These are phyloP conservation scores for Botrytis galanthina DNA, from an alignment of 2,329 filamentous ascomycete species.

Conservation along the genomic window DNA sequence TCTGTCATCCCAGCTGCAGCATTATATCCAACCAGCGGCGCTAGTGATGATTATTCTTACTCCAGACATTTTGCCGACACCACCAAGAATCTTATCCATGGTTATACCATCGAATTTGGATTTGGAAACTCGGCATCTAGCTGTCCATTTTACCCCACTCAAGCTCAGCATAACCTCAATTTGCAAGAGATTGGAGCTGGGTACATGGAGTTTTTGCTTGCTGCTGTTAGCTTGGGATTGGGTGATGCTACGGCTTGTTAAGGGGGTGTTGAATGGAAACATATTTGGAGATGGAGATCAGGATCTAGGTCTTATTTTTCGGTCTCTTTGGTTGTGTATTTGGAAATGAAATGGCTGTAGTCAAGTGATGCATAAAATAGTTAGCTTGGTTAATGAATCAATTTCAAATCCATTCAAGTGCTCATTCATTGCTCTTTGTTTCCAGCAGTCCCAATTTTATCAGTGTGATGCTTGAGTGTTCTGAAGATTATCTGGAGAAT, in stretches of 20 bases:
- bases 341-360: not conserved
- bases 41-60: conserved; percentile 48
- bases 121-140: conserved; percentile 32
- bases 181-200: conserved; percentile 47
- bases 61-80: conserved; percentile 44
- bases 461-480: not conserved
- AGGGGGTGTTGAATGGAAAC: not conserved
- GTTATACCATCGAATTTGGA: conserved; percentile 50
- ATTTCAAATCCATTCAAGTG: not conserved
- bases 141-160: conserved; percentile 48
- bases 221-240: conserved; percentile 6
- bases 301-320: not conserved
- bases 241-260: conserved; percentile 20
- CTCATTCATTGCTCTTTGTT: not conserved
- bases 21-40: conserved; percentile 48
- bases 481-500: not conserved
- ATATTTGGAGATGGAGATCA: not conserved
- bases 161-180: conserved; percentile 44
- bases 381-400: not conserved
- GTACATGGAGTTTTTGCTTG: conserved; percentile 48
- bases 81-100: conserved; percentile 42
- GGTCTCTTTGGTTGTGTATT: not conserved
- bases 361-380: not conserved
- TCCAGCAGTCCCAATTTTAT: not conserved
- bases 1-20: conserved; percentile 42